These are phyloP conservation scores for Immersiella caudata DNA, from an alignment of 495 filamentous ascomycete genomes.

Conservation along the genomic window DNA sequence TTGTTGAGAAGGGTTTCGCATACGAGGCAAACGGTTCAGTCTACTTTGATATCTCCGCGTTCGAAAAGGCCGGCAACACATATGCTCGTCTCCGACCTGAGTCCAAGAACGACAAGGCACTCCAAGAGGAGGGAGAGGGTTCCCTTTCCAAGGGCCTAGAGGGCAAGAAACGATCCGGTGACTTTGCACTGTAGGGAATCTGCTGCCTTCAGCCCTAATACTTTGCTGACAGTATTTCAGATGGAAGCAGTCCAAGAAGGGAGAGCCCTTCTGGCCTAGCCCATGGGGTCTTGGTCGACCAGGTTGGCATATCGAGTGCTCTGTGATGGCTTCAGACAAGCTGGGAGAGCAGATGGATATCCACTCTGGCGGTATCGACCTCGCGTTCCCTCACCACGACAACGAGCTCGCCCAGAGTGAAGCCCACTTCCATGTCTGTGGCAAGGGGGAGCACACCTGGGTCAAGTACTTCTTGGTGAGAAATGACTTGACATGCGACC, in stretches of 20 bases:
- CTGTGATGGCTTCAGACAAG: constrained; percentile 88
- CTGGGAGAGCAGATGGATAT: constrained; percentile 86
- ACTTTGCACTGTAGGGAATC: constrained; percentile 70
- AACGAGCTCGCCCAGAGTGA: constrained; percentile 95
- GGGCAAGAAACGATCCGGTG: constrained; percentile 69
- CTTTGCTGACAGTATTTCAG: not conserved
- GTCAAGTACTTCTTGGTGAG: constrained; percentile 83
- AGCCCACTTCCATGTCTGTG: constrained; percentile 69
- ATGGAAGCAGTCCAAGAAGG: constrained; percentile 91
- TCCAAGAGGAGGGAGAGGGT: constrained; percentile 90
- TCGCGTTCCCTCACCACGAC: constrained; percentile 95
- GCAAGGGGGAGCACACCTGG: constrained; percentile 68
- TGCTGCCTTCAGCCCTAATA: not conserved
- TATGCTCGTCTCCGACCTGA: constrained; percentile 89
- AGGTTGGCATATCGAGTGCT: constrained; percentile 99
- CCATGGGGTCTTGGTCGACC: constrained; percentile 87
- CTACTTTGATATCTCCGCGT: constrained; percentile 90
- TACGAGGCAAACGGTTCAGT: constrained; percentile 88
- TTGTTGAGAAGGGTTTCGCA: constrained; percentile 83
- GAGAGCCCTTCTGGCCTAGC: constrained; percentile 88
- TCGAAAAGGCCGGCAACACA: constrained; percentile 78
- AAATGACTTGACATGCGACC: not conserved
- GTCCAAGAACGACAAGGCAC: constrained; percentile 77
- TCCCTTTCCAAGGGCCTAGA: constrained; percentile 69
- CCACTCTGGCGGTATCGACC: constrained; percentile 90